Evolutionary conservation across 208 protist genomes (phyloP).

Genomic region (Leptomonas pyrrhocoris): DNA sequence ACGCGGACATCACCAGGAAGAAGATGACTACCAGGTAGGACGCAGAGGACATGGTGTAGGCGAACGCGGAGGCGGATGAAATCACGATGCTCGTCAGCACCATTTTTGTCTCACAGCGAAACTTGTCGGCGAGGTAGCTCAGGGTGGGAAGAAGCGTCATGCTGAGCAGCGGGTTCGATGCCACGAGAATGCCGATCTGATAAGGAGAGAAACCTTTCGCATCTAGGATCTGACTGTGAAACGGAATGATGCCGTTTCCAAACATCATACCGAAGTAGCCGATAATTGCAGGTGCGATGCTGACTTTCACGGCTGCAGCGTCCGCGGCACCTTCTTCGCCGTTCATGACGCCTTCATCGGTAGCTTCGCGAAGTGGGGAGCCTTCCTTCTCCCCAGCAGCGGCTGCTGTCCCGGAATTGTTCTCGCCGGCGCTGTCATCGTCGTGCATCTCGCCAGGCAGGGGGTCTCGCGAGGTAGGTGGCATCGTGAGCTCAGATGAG

Average conservation of each 20-base stretch:
- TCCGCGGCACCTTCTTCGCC: not conserved
- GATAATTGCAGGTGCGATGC: conserved; percentile 19
- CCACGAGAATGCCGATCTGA: conserved; percentile 42
- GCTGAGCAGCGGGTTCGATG: conserved; percentile 32
- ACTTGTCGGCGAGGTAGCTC: conserved; percentile 52
- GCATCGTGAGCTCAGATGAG: too few relatives aligned
- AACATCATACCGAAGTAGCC: conserved; percentile 58
- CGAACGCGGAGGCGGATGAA: conserved; percentile 17
- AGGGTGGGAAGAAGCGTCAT: conserved; percentile 50
- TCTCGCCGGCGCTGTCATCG: too few relatives aligned
- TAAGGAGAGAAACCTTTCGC: conserved; percentile 38
- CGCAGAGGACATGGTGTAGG: conserved; percentile 8
- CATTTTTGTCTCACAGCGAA: conserved; percentile 41
- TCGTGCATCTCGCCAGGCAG: too few relatives aligned
- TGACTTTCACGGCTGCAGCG: not conserved
- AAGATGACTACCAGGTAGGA: conserved; percentile 1
- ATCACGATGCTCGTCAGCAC: conserved; percentile 24
- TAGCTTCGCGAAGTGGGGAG: too few relatives aligned
- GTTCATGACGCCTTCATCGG: not conserved
- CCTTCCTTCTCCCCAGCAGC: too few relatives aligned
- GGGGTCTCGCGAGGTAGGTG: too few relatives aligned
- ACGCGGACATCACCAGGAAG: conserved; percentile 38
- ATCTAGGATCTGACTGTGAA: conserved; percentile 43
- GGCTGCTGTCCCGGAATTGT: too few relatives aligned
- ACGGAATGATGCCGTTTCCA: conserved; percentile 40